These are phyloP conservation scores for Cucumis melo DNA, from an alignment of 306 rosid species.

Conservation along the genomic window DNA sequence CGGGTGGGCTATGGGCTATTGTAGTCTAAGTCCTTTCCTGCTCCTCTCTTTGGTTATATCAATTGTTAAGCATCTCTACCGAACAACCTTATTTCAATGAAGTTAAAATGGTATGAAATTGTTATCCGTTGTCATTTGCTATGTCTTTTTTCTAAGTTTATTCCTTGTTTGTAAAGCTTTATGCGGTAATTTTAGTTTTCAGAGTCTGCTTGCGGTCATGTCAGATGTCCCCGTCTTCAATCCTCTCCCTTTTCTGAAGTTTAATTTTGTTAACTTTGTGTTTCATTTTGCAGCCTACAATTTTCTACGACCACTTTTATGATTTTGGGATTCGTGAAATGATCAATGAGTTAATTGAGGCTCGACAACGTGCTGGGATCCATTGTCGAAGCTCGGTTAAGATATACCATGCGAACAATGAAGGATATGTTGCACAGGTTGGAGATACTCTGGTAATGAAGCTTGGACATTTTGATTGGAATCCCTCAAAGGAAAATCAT, in stretches of 20 bases:
- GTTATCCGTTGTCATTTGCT: background rate
- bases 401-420: conserved; percentile 59
- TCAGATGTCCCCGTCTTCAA: background rate
- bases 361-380: conserved; percentile 51
- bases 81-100: background rate
- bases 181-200: background rate
- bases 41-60: background rate
- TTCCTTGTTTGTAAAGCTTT: background rate
- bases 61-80: background rate
- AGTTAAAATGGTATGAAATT: background rate
- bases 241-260: background rate
- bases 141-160: background rate
- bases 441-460: conserved; percentile 53
- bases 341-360: conserved; percentile 47
- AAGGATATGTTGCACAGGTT: conserved; percentile 65
- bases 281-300: conserved; percentile 37
- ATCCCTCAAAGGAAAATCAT: conserved; percentile 55
- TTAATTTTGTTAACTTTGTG: background rate
- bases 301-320: conserved; percentile 64
- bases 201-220: background rate
- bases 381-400: conserved; percentile 58
- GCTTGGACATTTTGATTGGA: conserved; percentile 71
- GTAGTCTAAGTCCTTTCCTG: background rate
- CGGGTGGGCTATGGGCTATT: background rate
- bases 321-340: conserved; percentile 56